Base-by-base conservation (phyloP, 192 early-diverging fungal species). In the Dispira parvispora region DNA sequence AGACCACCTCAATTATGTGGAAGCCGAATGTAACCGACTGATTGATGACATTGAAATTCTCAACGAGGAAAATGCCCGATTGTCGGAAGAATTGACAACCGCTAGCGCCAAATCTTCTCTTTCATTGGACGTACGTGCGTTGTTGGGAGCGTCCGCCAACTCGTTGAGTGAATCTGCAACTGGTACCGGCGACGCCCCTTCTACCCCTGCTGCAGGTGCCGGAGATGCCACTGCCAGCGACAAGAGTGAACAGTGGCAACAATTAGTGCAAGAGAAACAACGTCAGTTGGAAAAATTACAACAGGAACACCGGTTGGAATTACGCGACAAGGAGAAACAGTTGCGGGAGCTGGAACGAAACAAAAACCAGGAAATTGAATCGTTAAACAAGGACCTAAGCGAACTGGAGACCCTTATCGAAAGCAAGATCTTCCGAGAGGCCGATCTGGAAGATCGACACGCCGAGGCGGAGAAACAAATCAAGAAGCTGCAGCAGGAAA, bases 41-140 rank as follows among this genome's bases (percentile, higher is more conserved):
- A 81, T 84, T 66, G 84, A 86, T n/a, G 87, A 89, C 63, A 78
- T 86, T 46, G 87, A 89, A 64, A 75, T 76, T 63, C 67, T 89
- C 45, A 80, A 79, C 58, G 71, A 73, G 0, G 84, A 87, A 66
- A 77, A 77, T 61, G 66, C 69, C 26, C 69, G 65, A 62, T 52
- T 77, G 45, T 46, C 61, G 25, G 75, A 74, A 49, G 72, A 77
- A 26, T 67, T 77, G 44, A 63, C 71, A 23, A 65, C 64, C 13
- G 69, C 67, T 14, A 77, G 75, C 45, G 62, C 25, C 55, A 11
- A 57, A n/a, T 57, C 55, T 13, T 57, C 55, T 8, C 11, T 57
- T 8, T 11, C 55, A 11, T 8, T 57, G 23, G 55, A 57, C n/a
- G 55, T 57, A 10, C 55, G 55, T 8, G 8, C 55, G 23, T 38